Evolutionary conservation across 164 flowering plant genomes (phyloP).

Genomic region (Stephania cephalantha): DNA sequence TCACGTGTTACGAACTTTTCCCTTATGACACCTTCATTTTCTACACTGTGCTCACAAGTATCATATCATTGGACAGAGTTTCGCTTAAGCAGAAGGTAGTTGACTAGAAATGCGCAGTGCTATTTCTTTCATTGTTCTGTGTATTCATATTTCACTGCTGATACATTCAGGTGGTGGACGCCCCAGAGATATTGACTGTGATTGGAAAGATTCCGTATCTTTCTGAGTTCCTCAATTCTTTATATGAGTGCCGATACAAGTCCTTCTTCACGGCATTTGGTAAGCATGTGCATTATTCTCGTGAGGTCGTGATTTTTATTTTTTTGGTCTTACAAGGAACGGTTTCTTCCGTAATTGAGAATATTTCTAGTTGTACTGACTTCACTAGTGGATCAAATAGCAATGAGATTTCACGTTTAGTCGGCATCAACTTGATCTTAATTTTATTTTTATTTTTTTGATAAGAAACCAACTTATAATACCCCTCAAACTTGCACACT

Average conservation of each 20-base stretch:
- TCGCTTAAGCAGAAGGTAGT: slow-evolving; percentile 87
- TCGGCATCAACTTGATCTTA: too few relatives aligned
- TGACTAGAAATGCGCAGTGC: neutral
- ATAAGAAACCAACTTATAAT: too few relatives aligned
- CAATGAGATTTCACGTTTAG: neutral
- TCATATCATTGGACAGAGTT: slow-evolving; percentile 90
- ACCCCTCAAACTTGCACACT: too few relatives aligned
- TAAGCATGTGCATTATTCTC: slow-evolving; percentile 25
- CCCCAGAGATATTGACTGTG: slow-evolving; percentile 94
- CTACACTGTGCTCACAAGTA: slow-evolving; percentile 88
- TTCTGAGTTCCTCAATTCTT: slow-evolving; percentile 78
- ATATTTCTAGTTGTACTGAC: neutral
- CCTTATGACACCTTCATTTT: slow-evolving; percentile 90
- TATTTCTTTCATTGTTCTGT: neutral
- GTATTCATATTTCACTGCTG: slow-evolving; percentile 3
- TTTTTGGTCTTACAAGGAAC: neutral
- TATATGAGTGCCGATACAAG: slow-evolving; percentile 88
- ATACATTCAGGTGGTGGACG: slow-evolving; percentile 82
- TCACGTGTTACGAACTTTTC: slow-evolving; percentile 93
- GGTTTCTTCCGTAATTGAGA: too few relatives aligned
- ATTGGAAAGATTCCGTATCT: slow-evolving; percentile 81
- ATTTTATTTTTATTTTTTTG: too few relatives aligned
- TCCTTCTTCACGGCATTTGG: slow-evolving; percentile 93
- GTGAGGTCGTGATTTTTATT: neutral
- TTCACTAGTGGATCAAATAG: neutral